phyloP scores from a whole-genome alignment of 192 early-diverging fungal species.

The Linnemannia schmuckeri region DNA sequence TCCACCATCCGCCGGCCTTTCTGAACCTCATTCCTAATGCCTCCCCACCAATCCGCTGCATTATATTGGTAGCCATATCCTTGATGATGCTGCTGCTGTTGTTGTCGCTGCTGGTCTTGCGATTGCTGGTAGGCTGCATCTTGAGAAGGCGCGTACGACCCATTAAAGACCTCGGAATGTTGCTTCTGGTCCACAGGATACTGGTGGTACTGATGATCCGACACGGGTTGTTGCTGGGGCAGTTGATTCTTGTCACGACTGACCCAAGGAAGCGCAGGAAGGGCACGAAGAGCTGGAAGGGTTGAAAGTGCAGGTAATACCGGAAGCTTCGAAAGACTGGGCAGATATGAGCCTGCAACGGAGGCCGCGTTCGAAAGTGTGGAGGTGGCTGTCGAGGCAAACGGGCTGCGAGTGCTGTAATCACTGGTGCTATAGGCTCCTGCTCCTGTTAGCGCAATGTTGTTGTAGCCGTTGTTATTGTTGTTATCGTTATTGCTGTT shows the following conservation, averaged over 20 bases:
- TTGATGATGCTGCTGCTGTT: conserved; percentile 17
- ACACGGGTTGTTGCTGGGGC: conserved; percentile 29
- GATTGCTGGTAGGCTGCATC: neutral
- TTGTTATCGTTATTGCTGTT: conserved; percentile 17
- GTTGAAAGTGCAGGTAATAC: conserved; percentile 29
- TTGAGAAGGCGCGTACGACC: conserved; percentile 12
- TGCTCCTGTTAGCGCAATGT: conserved; percentile 1
- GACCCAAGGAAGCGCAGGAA: conserved; percentile 42
- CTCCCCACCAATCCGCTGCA: conserved; percentile 28
- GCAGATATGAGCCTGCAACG: conserved; percentile 47
- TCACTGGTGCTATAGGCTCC: neutral
- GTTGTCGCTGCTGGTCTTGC: conserved; percentile 19
- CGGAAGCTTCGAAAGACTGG: conserved; percentile 47
- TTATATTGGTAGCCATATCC: conserved; percentile 1
- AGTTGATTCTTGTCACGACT: conserved; percentile 27
- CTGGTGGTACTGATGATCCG: conserved; percentile 9
- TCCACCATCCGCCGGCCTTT: conserved; percentile 42
- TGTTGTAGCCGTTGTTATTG: conserved; percentile 10
- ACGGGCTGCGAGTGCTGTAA: conserved; percentile 14
- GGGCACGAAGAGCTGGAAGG: conserved; percentile 9
- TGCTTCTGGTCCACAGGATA: conserved; percentile 9
- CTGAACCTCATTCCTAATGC: conserved; percentile 35
- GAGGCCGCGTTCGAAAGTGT: conserved; percentile 49
- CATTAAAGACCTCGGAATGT: conserved; percentile 1
- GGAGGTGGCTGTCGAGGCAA: conserved; percentile 37